Conservation (phyloP, 495 filamentous ascomycete genomes). For the Penicillium nucicola region DNA sequence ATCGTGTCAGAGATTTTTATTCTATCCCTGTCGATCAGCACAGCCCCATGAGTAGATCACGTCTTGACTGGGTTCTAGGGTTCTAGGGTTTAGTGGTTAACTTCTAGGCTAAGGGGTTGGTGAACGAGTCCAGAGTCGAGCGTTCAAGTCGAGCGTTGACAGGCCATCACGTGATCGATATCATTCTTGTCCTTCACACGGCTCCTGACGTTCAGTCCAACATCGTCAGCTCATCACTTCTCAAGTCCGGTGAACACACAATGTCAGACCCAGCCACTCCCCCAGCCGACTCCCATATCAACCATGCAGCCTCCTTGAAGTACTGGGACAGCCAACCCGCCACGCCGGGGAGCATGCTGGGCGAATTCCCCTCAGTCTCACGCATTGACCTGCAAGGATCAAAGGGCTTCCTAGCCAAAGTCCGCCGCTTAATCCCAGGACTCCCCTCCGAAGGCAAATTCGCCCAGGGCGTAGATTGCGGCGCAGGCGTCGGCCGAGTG, state of each 20-base stretch:
- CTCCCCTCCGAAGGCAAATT: constrained; percentile 26
- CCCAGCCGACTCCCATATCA: constrained; percentile 21
- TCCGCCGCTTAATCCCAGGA: constrained; percentile 47
- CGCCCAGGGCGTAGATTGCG: constrained; percentile 52
- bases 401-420: constrained; percentile 70
- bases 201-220: background rate
- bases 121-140: too few species aligned
- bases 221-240: background rate
- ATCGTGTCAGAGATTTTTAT: background rate
- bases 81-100: too few species aligned
- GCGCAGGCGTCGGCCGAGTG: constrained; percentile 61
- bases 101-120: too few species aligned
- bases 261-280: background rate
- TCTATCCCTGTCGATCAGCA: constrained; percentile 9
- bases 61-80: background rate
- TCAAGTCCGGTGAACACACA: background rate
- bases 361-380: constrained; percentile 71
- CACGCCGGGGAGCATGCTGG: constrained; percentile 75
- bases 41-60: background rate
- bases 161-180: too few species aligned
- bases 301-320: constrained; percentile 35
- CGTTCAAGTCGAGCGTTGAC: too few species aligned
- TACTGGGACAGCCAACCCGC: constrained; percentile 78
- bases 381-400: constrained; percentile 76
- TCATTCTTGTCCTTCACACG: too few species aligned